Percentiles rank a stretch among this genome's conserved stretches.
These are phyloP conservation scores for Penicillium sumatraense DNA, from an alignment of 2,329 filamentous ascomycete species.

Conservation along the genomic window DNA sequence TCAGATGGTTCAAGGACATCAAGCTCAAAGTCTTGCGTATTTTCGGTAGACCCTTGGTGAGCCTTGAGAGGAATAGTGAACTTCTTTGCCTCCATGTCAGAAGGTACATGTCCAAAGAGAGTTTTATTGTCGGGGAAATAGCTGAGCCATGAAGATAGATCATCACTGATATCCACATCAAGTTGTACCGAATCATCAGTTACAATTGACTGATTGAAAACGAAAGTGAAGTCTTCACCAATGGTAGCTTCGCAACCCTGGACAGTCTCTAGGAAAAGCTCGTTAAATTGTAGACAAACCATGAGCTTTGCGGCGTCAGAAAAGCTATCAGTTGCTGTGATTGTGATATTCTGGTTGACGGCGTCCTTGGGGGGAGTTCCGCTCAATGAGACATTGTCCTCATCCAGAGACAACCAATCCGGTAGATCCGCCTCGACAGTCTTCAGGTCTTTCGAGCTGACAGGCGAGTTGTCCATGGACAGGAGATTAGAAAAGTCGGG, in stretches of 20 bases:
- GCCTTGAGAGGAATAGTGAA: conserved; percentile 52
- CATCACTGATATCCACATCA: conserved; percentile 47
- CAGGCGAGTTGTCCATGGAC: conserved; percentile 60
- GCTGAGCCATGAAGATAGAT: conserved; percentile 53
- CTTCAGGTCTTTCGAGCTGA: conserved; percentile 56
- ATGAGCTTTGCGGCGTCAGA: conserved; percentile 64
- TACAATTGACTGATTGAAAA: conserved; percentile 51
- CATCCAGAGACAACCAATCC: conserved; percentile 71
- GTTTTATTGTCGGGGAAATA: conserved; percentile 52
- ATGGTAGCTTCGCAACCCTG: conserved; percentile 53
- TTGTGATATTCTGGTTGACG: conserved; percentile 64
- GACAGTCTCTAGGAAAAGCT: conserved; percentile 51
- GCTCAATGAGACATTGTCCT: conserved; percentile 62
- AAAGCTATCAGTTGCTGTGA: conserved; percentile 64
- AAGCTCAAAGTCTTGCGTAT: conserved; percentile 53
- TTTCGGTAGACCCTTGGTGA: conserved; percentile 40
- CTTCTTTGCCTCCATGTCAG: conserved; percentile 41
- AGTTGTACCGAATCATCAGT: conserved; percentile 46
- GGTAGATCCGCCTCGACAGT: conserved; percentile 63
- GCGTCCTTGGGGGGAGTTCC: conserved; percentile 68
- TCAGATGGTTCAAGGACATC: conserved; percentile 31
- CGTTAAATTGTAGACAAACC: conserved; percentile 51
- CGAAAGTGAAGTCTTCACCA: conserved; percentile 55
- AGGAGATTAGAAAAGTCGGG: conserved; percentile 57
- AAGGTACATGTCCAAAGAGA: conserved; percentile 56